Evolutionary conservation across 2,329 filamentous ascomycete genomes (phyloP).

Genomic region (Talaromyces atroroseus): DNA sequence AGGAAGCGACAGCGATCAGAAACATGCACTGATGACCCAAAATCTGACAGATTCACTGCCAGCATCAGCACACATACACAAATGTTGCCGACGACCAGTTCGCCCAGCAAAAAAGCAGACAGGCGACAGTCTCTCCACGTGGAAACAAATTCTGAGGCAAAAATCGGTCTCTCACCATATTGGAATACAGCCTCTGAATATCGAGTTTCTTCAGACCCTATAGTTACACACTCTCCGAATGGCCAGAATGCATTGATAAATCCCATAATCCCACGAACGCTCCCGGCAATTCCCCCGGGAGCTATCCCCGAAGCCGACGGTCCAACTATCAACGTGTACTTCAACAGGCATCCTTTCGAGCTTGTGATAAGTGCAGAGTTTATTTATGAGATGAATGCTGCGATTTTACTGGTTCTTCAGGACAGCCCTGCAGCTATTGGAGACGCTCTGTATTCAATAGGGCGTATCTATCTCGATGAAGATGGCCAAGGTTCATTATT

Average conservation of each 20-base stretch:
- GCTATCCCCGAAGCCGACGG: conserved; percentile 22
- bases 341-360: conserved; percentile 25
- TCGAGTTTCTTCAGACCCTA: no score
- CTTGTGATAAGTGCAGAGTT: conserved; percentile 27
- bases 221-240: conserved; percentile 5
- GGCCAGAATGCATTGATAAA: neutral
- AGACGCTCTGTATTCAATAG: conserved; percentile 27
- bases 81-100: no score
- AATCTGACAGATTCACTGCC: no score
- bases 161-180: no score
- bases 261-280: neutral
- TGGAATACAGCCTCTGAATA: no score
- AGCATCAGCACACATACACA: no score
- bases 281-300: conserved; percentile 20
- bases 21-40: no score
- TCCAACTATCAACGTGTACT: conserved; percentile 26
- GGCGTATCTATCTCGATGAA: conserved; percentile 22
- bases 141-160: no score
- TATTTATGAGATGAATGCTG: conserved; percentile 29
- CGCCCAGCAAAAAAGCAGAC: no score
- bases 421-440: conserved; percentile 23
- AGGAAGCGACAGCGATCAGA: no score
- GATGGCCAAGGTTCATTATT: conserved; percentile 15
- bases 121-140: no score
- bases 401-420: conserved; percentile 25